Base-by-base conservation (phyloP, 129 eudicot species). In the Solidago caesia region DNA sequence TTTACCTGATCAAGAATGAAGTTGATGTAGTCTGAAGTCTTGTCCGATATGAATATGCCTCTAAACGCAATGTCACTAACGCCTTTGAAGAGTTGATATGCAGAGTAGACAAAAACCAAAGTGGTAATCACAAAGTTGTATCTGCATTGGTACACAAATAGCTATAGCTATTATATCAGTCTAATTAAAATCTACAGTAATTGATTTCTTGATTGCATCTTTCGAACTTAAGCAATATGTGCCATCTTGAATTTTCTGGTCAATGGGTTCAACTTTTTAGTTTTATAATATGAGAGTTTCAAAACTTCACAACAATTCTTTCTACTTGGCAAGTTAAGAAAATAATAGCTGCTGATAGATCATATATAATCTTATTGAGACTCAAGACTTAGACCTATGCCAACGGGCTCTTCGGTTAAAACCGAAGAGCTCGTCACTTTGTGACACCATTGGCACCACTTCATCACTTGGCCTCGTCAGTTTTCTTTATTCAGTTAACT, bases 1-100 rank as follows among this genome's bases (percentile, higher is more conserved):
- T 33, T 46, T 71, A 88, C 88, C 88, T 88, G 90, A 82, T 88
- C 95, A 68, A 88, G 76, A 73, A 84, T 68, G 85, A 85, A 88
- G 77, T 81, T 88, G 29, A 76, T 70, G 78, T 88, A 86, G 72
- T 85, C 90, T 12, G 95, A 83, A 52, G 67, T 66, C 75, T 57
- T 83, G 65, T 88, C 90, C 58, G 94, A 83, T 48, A 88, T 74
- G 45, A 85, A 53, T 43, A 48, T 55, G 51, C 85, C 88, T 79
- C 69, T 65, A 51, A 53, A 71, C 3, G 85, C 78, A 49, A 85
- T 85, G 84, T 88, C 88, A 29, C 78, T 67, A 68, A 88, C 64
- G 6, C 87, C 84, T 79, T 88, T 88, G 55, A 80, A 83, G 67
- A 88, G 90, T 70, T 88, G 95, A 77, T 55, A 86, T 68, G 78